Evolutionary conservation across 2,329 filamentous ascomycete species (phyloP).

Genomic region (Ceratocystis harringtonii): DNA sequence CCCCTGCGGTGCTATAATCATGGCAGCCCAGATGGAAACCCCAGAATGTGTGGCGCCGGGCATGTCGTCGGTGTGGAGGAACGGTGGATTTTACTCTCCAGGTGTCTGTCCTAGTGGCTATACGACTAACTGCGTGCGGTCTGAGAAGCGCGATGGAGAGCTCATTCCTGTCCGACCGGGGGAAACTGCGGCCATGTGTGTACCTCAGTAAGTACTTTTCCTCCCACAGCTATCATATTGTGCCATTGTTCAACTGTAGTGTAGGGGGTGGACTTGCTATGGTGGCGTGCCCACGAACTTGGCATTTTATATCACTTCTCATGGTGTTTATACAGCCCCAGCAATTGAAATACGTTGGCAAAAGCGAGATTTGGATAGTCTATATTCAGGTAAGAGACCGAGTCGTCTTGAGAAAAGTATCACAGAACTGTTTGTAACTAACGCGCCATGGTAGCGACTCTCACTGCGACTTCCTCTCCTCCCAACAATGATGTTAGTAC

Average conservation of each 20-base stretch:
- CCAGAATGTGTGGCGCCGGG: slow-evolving; percentile 12
- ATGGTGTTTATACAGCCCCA: slow-evolving; percentile 22
- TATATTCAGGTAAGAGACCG: slow-evolving; percentile 4
- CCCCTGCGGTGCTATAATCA: slow-evolving; percentile 10
- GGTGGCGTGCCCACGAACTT: slow-evolving; percentile 19
- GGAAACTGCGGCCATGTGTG: slow-evolving; percentile 23
- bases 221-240: neutral
- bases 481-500: neutral
- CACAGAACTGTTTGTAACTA: neutral
- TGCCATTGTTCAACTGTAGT: neutral
- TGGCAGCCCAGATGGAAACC: slow-evolving; percentile 3
- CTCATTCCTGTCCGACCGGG: slow-evolving; percentile 19
- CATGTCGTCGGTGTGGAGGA: slow-evolving; percentile 20
- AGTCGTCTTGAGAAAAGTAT: neutral
- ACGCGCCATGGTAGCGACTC: neutral
- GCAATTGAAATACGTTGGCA: slow-evolving; percentile 24
- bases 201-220: slow-evolving; percentile 20
- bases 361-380: slow-evolving; percentile 17
- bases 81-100: slow-evolving; percentile 23
- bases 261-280: slow-evolving; percentile 14
- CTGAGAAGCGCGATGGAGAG: slow-evolving; percentile 13
- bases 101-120: slow-evolving; percentile 23
- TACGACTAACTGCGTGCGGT: slow-evolving; percentile 21
- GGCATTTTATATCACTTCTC: slow-evolving; percentile 18
- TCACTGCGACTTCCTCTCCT: neutral